Evolutionary conservation across 1,284 basidiomycete genomes (phyloP).

Genomic region (Ceratobasidium papillatum): DNA sequence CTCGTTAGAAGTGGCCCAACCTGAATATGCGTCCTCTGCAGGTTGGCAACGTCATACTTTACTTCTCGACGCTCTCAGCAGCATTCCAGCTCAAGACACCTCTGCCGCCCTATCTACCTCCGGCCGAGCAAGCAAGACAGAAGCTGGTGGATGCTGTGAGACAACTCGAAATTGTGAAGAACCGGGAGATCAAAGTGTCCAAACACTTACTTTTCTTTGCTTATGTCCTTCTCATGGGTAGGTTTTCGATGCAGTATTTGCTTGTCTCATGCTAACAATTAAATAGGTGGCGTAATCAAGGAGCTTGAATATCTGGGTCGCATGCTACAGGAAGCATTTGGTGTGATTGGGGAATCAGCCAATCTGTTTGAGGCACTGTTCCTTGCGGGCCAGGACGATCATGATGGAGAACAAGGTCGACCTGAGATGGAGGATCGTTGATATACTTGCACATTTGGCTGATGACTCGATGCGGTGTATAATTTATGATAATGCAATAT

Average conservation of each 20-base stretch:
- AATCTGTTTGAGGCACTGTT: conserved; percentile 78
- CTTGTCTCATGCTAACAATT: not conserved
- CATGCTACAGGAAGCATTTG: conserved; percentile 86
- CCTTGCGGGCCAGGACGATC: not conserved
- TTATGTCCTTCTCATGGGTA: conserved; percentile 87
- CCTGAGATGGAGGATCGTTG: conserved; percentile 33
- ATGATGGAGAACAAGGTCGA: conserved; percentile 6
- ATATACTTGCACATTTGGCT: not conserved
- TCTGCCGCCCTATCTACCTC: conserved; percentile 93
- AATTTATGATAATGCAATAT: too few species aligned
- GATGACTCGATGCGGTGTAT: not conserved
- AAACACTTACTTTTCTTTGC: conserved; percentile 92
- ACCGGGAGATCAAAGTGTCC: conserved; percentile 74
- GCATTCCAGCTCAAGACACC: conserved; percentile 91
- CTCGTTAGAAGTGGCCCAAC: not conserved
- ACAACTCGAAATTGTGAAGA: conserved; percentile 84
- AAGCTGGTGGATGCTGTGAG: conserved; percentile 84
- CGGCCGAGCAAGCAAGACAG: conserved; percentile 83
- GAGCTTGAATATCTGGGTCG: conserved; percentile 83
- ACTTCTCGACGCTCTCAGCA: conserved; percentile 86
- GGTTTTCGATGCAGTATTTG: conserved; percentile 8
- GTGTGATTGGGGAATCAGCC: conserved; percentile 76
- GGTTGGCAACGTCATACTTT: conserved; percentile 93
- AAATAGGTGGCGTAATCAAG: conserved; percentile 75
- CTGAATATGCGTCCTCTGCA: not conserved